phyloP scores from a whole-genome alignment of 441 rosid genomes.

The Biscutella laevigata region DNA sequence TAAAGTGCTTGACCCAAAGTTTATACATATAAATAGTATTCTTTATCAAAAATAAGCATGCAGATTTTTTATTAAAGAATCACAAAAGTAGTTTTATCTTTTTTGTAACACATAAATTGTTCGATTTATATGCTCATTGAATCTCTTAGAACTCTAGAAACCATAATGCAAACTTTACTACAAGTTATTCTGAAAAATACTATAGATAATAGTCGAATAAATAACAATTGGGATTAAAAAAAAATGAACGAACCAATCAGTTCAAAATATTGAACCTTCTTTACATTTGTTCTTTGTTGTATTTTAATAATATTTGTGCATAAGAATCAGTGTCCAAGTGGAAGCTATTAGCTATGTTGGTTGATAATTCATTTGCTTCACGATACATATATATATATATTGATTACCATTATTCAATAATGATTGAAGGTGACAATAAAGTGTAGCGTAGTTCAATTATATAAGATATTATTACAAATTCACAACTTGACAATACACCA shows the following conservation, averaged over 20 bases:
- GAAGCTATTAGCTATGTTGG: conserved; percentile 28
- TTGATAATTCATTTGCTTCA: conserved; percentile 14
- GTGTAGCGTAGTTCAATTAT: too few species aligned
- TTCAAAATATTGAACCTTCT: too few species aligned
- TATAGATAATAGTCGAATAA: too few species aligned
- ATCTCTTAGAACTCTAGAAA: neutral
- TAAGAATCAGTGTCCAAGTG: conserved; percentile 30
- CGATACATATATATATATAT: conserved; percentile 2
- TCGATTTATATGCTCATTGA: neutral
- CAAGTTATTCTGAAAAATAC: too few species aligned
- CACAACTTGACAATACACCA: conserved; percentile 23
- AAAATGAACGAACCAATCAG: too few species aligned
- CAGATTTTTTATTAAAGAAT: neutral
- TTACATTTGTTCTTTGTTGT: neutral
- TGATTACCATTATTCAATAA: conserved; percentile 17
- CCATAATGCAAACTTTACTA: neutral
- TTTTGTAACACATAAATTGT: neutral
- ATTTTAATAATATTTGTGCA: conserved; percentile 9
- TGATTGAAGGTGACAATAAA: conserved; percentile 18
- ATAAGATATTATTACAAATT: conserved; percentile 10
- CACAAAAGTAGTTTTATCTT: neutral
- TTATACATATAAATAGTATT: neutral
- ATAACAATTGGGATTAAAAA: too few species aligned
- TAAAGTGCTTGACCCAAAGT: neutral
- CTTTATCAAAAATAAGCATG: neutral